Percentiles rank a stretch among this genome's conserved stretches.
phyloP scores from a whole-genome alignment of 371 early-diverging fungal genomes.

The Encephalitozoon intestinalis region DNA sequence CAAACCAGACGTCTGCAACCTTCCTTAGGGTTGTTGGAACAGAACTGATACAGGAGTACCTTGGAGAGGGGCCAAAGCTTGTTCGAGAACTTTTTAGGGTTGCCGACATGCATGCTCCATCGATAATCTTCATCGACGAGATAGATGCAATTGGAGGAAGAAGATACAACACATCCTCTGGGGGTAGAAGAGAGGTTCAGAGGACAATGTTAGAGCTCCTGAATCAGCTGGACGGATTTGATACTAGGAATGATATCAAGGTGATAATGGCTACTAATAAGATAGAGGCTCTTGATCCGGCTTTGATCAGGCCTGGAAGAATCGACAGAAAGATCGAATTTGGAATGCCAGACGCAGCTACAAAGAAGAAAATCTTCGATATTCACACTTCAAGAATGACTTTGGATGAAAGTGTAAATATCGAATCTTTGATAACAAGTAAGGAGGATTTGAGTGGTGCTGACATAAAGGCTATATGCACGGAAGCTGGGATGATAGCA shows the following conservation, averaged over 20 bases:
- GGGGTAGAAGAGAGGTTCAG: constrained; percentile 95
- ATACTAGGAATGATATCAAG: constrained; percentile 95
- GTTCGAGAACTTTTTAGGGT: constrained; percentile 96
- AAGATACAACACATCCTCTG: constrained; percentile 84
- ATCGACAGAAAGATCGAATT: constrained; percentile 99
- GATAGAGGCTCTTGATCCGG: constrained; percentile 94
- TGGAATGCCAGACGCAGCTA: constrained; percentile 93
- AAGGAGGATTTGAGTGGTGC: constrained; percentile 98
- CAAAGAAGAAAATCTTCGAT: constrained; percentile 91
- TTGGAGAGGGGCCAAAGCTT: constrained; percentile 97
- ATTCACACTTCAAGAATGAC: constrained; percentile 98
- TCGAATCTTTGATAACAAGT: constrained; percentile 92
- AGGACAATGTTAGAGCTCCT: constrained; percentile 99
- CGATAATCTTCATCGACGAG: constrained; percentile 99
- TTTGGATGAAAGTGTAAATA: constrained; percentile 82
- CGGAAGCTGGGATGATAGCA: constrained; percentile 95
- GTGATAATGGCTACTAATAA: constrained; percentile 99
- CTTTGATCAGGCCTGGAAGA: constrained; percentile 96
- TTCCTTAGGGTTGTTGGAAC: constrained; percentile 98
- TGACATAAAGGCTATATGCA: constrained; percentile 99
- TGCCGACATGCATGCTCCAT: constrained; percentile 95
- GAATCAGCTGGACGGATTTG: constrained; percentile 99
- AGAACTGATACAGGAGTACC: constrained; percentile 98
- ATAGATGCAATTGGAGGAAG: constrained; percentile 98
- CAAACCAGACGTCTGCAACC: constrained; percentile 97